A percentile compares a stretch with the other conserved stretches of the same genome.
Evolutionary conservation across 345 rosid genomes (phyloP).

Genomic region (Linum usitatissimum): DNA sequence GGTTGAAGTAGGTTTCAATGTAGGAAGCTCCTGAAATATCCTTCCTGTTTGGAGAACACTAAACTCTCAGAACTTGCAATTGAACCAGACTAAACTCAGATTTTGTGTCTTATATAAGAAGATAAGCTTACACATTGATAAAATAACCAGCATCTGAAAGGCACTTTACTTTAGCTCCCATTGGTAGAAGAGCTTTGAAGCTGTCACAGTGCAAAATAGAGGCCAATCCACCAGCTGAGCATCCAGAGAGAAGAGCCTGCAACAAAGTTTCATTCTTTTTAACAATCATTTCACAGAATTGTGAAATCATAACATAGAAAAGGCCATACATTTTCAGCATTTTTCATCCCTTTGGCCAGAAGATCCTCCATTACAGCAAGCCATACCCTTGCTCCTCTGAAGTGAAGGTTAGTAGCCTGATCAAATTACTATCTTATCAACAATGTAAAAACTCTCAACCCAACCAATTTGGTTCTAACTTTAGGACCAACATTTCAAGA

Average conservation of each 20-base stretch:
- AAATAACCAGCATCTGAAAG: constrained; percentile 93
- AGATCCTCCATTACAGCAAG: constrained; percentile 67
- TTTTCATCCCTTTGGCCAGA: constrained; percentile 72
- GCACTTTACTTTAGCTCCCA: constrained; percentile 73
- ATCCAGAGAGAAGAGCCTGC: constrained; percentile 85
- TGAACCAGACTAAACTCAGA: not conserved
- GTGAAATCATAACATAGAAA: not conserved
- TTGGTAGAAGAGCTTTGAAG: constrained; percentile 57
- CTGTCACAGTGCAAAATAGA: constrained; percentile 82
- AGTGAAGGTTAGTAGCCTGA: constrained; percentile 84
- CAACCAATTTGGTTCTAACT: too few species aligned
- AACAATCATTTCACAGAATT: not conserved
- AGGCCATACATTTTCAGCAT: constrained; percentile 59
- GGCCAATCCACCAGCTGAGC: constrained; percentile 96
- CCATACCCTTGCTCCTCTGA: constrained; percentile 86
- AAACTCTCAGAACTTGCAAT: constrained; percentile 9
- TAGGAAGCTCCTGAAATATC: constrained; percentile 62
- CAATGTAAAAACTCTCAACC: too few species aligned
- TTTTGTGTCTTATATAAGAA: constrained; percentile 1
- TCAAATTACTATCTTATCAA: constrained; percentile 38
- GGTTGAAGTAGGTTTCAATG: constrained; percentile 42
- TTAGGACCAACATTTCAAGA: not conserved
- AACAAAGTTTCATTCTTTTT: not conserved
- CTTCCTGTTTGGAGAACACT: constrained; percentile 35
- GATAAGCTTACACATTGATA: constrained; percentile 57